phyloP scores from a whole-genome alignment of 176 grass and related monocot genomes.

The Rhynchospora tenuis region DNA sequence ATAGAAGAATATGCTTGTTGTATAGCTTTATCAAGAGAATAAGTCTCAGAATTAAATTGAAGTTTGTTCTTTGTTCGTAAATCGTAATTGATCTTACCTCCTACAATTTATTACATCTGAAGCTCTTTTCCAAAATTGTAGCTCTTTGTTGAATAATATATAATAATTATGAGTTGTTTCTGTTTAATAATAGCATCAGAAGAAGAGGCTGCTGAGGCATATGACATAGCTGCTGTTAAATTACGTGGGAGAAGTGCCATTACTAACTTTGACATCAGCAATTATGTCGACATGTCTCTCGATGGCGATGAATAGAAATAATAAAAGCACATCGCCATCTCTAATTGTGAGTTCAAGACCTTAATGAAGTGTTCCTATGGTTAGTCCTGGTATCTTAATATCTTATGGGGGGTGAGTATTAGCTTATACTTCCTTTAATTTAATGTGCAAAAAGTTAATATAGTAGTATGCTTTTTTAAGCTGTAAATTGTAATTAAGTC shows the following conservation, averaged over 20 bases:
- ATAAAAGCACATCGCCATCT: conserved; percentile 32
- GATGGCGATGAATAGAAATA: conserved; percentile 48
- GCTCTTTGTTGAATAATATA: background rate
- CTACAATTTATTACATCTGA: too few species aligned
- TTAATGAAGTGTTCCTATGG: background rate
- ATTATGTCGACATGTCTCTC: conserved; percentile 54
- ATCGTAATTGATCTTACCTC: background rate
- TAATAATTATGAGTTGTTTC: background rate
- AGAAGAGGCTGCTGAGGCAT: conserved; percentile 96
- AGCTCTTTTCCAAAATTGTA: background rate
- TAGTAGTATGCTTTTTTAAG: background rate
- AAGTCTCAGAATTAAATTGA: conserved; percentile 9
- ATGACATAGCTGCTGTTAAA: conserved; percentile 89
- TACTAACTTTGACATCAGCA: conserved; percentile 95
- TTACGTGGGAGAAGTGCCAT: conserved; percentile 85
- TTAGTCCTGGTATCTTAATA: background rate
- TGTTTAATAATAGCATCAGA: conserved; percentile 65
- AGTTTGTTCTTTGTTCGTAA: background rate
- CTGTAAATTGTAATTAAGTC: background rate
- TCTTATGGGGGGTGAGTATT: background rate
- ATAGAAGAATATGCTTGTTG: background rate
- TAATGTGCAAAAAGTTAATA: background rate
- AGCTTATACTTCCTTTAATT: background rate
- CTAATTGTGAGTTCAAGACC: background rate
- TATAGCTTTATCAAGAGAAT: background rate